Percentiles rank a stretch among this genome's conserved stretches.
Evolutionary conservation across 2,329 filamentous ascomycete species (phyloP).

Genomic region (Pseudophaeomoniella oleicola): DNA sequence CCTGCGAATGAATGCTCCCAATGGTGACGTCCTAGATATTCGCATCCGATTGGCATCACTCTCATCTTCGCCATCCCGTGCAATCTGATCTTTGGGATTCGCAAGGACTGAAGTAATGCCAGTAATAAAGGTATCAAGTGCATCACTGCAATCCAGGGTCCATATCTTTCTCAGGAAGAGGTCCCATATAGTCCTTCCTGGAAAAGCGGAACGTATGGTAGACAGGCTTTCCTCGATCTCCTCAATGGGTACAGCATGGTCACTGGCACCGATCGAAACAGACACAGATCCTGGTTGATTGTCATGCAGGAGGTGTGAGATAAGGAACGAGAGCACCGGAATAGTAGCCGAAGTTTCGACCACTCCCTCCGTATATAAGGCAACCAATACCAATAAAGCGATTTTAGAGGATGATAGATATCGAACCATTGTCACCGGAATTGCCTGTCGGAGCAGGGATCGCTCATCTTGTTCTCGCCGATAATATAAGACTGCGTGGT

Average conservation of each 20-base stretch:
- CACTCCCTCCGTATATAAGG: conserved; percentile 61
- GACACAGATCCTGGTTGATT: conserved; percentile 6
- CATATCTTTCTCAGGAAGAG: conserved; percentile 68
- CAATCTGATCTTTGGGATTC: conserved; percentile 46
- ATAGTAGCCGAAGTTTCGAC: conserved; percentile 58
- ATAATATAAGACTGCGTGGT: too few species aligned
- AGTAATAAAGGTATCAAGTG: conserved; percentile 63
- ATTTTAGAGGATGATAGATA: conserved; percentile 85
- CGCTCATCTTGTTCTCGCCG: too few species aligned
- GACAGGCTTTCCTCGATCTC: conserved; percentile 34
- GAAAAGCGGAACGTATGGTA: conserved; percentile 36
- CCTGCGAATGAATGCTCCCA: conserved; percentile 68
- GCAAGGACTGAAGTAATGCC: conserved; percentile 42
- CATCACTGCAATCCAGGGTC: conserved; percentile 68
- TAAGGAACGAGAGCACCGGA: conserved; percentile 64
- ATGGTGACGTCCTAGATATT: conserved; percentile 59
- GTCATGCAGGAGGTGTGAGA: conserved; percentile 48
- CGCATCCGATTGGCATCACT: conserved; percentile 40
- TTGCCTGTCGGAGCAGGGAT: too few species aligned
- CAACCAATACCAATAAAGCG: conserved; percentile 63
- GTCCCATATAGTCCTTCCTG: conserved; percentile 78
- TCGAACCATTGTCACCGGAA: conserved; percentile 45
- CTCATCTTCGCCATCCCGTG: conserved; percentile 36
- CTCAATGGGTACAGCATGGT: conserved; percentile 22
- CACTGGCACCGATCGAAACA: conserved; percentile 10